Percentiles rank a stretch among this genome's conserved stretches.
Conservation (phyloP, 2,329 filamentous ascomycete species). For the Ceratocystis diversiconidia region DNA sequence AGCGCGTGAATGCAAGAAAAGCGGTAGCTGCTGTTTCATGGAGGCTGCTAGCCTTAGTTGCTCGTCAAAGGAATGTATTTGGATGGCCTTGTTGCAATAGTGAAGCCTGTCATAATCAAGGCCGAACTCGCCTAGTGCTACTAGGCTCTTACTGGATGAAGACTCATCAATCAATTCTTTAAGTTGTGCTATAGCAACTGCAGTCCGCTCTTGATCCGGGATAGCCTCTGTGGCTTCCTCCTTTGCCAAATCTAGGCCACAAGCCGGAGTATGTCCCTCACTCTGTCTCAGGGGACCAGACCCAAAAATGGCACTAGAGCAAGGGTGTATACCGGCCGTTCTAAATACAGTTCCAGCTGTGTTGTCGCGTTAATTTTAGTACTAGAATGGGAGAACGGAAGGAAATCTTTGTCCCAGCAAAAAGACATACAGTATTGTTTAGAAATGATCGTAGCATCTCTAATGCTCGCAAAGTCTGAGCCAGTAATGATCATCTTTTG, state of each 20-base stretch:
- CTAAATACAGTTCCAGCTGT: slow-evolving; percentile 69
- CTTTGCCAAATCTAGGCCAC: slow-evolving; percentile 37
- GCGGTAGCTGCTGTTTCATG: slow-evolving; percentile 57
- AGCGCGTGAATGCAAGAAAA: slow-evolving; percentile 86
- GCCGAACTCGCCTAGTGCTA: slow-evolving; percentile 88
- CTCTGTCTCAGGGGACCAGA: slow-evolving; percentile 32
- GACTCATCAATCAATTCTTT: slow-evolving; percentile 47
- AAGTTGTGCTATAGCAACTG: slow-evolving; percentile 44
- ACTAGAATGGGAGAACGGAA: not conserved
- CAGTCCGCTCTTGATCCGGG: slow-evolving; percentile 27
- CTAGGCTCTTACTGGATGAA: slow-evolving; percentile 39
- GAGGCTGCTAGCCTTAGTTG: slow-evolving; percentile 67
- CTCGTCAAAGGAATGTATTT: slow-evolving; percentile 70
- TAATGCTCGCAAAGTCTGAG: slow-evolving; percentile 66
- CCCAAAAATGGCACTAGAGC: slow-evolving; percentile 68
- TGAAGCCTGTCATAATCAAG: slow-evolving; percentile 90
- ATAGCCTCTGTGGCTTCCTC: slow-evolving; percentile 38
- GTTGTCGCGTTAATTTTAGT: slow-evolving; percentile 15
- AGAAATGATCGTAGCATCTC: slow-evolving; percentile 59
- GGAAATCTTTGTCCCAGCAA: not conserved
- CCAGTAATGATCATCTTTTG: slow-evolving; percentile 86
- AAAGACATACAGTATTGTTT: slow-evolving; percentile 49
- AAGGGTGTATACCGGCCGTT: slow-evolving; percentile 90
- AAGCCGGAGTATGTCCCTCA: slow-evolving; percentile 36
- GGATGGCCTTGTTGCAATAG: slow-evolving; percentile 62